These are phyloP conservation scores for Colletotrichum sp. DNA, from an alignment of 2,329 filamentous ascomycete species.

Conservation along the genomic window DNA sequence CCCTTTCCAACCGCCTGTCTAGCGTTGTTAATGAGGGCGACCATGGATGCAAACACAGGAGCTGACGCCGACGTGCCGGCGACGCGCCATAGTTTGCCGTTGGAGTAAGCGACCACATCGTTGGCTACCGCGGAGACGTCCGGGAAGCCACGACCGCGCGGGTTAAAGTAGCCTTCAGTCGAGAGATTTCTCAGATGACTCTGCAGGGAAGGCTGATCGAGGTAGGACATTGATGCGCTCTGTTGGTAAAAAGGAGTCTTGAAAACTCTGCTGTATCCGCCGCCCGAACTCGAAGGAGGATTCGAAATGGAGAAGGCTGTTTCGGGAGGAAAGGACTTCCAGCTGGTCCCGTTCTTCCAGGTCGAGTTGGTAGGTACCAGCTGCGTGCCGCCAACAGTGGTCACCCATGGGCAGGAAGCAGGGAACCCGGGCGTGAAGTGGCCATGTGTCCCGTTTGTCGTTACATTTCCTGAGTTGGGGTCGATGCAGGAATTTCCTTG, in stretches of 20 bases:
- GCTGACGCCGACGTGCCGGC: neutral
- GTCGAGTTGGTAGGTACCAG: neutral
- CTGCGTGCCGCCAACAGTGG: constrained; percentile 38
- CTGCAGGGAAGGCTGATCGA: neutral
- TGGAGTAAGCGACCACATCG: constrained; percentile 43
- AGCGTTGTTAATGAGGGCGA: constrained; percentile 38
- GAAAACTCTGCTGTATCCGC: neutral
- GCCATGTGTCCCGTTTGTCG: constrained; percentile 26
- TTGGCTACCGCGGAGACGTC: constrained; percentile 50
- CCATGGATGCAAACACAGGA: constrained; percentile 22
- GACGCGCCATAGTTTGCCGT: neutral
- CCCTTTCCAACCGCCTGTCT: constrained; percentile 35
- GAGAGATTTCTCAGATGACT: neutral
- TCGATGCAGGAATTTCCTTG: constrained; percentile 12
- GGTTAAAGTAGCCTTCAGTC: constrained; percentile 31
- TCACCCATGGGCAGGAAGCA: constrained; percentile 51
- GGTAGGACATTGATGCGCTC: neutral
- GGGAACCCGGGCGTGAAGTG: constrained; percentile 49
- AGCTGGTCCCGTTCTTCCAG: neutral
- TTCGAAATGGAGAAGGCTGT: neutral
- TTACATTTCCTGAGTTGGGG: neutral
- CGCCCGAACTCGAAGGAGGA: neutral
- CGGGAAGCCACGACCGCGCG: constrained; percentile 40
- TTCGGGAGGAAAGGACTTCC: neutral
- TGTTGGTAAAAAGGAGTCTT: neutral